These are phyloP conservation scores for Cladorrhinum samala DNA, from an alignment of 495 filamentous ascomycete species.

Conservation along the genomic window DNA sequence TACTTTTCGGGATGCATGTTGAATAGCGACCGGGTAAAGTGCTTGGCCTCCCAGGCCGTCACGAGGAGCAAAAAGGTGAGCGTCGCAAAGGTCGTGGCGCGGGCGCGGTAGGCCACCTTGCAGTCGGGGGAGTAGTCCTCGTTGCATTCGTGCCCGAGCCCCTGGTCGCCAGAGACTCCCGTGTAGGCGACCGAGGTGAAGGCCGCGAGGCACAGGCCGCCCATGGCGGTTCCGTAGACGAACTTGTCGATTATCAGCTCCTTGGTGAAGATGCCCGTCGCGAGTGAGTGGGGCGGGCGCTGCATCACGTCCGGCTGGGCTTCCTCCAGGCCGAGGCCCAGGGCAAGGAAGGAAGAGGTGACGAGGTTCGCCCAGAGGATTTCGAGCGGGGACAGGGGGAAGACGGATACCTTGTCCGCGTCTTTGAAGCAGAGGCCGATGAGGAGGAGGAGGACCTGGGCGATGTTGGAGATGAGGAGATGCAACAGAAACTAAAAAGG, in stretches of 20 bases:
- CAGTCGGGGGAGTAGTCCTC: conserved; percentile 47
- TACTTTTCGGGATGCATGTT: conserved; percentile 62
- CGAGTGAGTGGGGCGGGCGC: conserved; percentile 61
- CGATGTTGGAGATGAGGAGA: conserved; percentile 66
- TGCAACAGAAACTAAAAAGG: conserved; percentile 82
- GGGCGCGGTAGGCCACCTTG: conserved; percentile 61
- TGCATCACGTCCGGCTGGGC: conserved; percentile 65
- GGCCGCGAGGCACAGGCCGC: conserved; percentile 55
- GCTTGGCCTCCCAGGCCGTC: conserved; percentile 69
- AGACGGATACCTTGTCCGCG: conserved; percentile 57
- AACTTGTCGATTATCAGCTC: conserved; percentile 68
- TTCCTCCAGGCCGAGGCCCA: conserved; percentile 66
- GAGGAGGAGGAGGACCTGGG: conserved; percentile 64
- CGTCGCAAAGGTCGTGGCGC: conserved; percentile 68
- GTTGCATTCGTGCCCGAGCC: conserved; percentile 61
- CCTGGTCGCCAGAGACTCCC: conserved; percentile 54
- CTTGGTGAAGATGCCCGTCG: conserved; percentile 61
- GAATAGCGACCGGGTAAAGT: conserved; percentile 62
- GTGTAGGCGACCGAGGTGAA: conserved; percentile 61
- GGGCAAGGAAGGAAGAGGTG: conserved; percentile 67
- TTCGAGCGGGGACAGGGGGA: conserved; percentile 65
- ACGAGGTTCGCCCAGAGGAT: conserved; percentile 76
- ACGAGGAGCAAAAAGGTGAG: conserved; percentile 67
- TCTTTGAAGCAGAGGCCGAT: conserved; percentile 71
- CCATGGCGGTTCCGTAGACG: conserved; percentile 66